Conservation (phyloP, 306 rosid genomes). For the Astragalus glycyphyllos region DNA sequence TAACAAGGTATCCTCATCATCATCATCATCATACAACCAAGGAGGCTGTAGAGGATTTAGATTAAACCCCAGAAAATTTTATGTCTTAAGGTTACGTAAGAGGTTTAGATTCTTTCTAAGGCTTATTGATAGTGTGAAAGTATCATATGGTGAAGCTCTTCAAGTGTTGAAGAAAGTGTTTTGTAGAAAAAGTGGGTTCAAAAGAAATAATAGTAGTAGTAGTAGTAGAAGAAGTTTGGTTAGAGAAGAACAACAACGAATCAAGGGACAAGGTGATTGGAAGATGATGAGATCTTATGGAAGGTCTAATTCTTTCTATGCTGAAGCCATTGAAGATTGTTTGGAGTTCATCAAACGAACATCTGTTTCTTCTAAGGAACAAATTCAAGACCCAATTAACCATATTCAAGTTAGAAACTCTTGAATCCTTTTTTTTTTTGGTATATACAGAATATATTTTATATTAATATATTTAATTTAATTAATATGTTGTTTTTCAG, state of each 20-base stretch:
- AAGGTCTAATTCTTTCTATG: slow-evolving; percentile 81
- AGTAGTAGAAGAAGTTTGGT: slow-evolving; percentile 39
- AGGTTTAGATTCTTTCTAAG: slow-evolving; percentile 58
- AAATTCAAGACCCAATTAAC: slow-evolving; percentile 41
- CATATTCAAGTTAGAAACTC: slow-evolving; percentile 43
- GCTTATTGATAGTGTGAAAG: slow-evolving; percentile 51
- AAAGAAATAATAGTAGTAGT: slow-evolving; percentile 39
- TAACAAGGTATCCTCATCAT: slow-evolving; percentile 48
- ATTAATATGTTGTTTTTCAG: background rate
- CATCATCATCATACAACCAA: slow-evolving; percentile 7
- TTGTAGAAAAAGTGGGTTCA: slow-evolving; percentile 41
- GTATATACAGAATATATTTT: background rate
- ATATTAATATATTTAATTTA: background rate
- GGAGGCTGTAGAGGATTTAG: slow-evolving; percentile 56
- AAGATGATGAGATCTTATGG: slow-evolving; percentile 51
- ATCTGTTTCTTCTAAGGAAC: slow-evolving; percentile 62
- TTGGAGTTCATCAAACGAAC: slow-evolving; percentile 89
- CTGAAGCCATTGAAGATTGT: slow-evolving; percentile 95
- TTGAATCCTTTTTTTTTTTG: slow-evolving; percentile 18
- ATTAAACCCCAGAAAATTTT: slow-evolving; percentile 55
- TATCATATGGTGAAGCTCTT: slow-evolving; percentile 53
- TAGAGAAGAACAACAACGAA: too few species aligned
- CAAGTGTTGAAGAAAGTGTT: slow-evolving; percentile 44
- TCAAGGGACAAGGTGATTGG: slow-evolving; percentile 41
- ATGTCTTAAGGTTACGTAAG: slow-evolving; percentile 46